Conservation (phyloP, 495 filamentous ascomycete species). For the Cairneyella variabilis region DNA sequence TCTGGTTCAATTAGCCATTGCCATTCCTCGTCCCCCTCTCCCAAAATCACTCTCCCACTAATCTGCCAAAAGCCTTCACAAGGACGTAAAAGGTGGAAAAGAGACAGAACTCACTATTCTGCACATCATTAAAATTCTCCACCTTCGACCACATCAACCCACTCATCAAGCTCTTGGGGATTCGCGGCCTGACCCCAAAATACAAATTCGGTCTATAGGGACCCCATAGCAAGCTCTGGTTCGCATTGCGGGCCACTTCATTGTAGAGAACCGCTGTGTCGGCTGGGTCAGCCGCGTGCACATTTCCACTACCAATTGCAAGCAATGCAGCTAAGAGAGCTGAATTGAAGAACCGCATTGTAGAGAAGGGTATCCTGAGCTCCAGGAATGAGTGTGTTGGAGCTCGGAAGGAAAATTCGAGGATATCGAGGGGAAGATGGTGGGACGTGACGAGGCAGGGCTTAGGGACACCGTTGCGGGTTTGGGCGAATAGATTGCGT, state of each 20-base stretch:
- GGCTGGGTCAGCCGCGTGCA: constrained; percentile 12
- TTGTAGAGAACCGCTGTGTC: constrained; percentile 41
- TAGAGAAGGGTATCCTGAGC: constrained; percentile 1
- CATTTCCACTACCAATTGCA: not conserved
- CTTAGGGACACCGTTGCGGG: constrained; percentile 23
- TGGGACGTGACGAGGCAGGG: constrained; percentile 1
- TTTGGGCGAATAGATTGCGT: constrained; percentile 4
- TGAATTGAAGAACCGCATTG: not conserved
- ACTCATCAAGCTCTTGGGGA: constrained; percentile 79
- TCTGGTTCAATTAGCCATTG: constrained; percentile 41
- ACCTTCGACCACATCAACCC: constrained; percentile 90
- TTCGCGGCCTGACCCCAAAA: constrained; percentile 85
- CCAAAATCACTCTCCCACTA: no score
- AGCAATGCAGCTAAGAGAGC: constrained; percentile 11
- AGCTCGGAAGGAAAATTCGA: not conserved
- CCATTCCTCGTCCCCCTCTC: not conserved
- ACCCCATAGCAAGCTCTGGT: constrained; percentile 90
- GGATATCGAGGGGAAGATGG: not conserved
- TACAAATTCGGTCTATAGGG: constrained; percentile 94
- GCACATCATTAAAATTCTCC: constrained; percentile 72
- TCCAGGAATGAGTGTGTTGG: not conserved
- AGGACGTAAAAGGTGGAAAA: not conserved
- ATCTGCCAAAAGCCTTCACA: no score
- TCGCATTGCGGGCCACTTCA: constrained; percentile 59
- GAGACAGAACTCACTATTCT: constrained; percentile 62